phyloP scores from a whole-genome alignment of 2,329 filamentous ascomycete genomes.

The Stachybotrys chlorohalonatus region DNA sequence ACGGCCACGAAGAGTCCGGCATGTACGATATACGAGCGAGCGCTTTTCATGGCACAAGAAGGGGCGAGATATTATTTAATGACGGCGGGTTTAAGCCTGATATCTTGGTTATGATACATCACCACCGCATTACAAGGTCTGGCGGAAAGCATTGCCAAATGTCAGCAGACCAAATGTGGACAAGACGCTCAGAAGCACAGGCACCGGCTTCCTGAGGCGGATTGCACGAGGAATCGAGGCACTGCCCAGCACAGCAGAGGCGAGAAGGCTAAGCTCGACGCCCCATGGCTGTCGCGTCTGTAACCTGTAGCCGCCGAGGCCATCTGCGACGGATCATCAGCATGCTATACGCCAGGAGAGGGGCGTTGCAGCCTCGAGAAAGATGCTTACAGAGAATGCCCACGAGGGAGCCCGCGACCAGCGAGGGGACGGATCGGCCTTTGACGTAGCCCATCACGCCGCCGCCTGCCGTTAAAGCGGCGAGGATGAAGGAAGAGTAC shows the following conservation, averaged over 20 bases:
- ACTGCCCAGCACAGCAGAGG: constrained; percentile 75
- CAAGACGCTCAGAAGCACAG: constrained; percentile 67
- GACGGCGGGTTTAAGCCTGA: neutral
- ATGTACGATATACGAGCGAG: neutral
- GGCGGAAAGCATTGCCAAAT: constrained; percentile 63
- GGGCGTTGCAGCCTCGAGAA: no score
- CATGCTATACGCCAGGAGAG: neutral
- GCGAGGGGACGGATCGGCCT: constrained; percentile 78
- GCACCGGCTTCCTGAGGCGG: constrained; percentile 74
- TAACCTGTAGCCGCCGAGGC: constrained; percentile 72
- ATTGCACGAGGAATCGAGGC: constrained; percentile 82
- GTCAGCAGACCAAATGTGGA: constrained; percentile 70
- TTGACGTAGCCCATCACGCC: constrained; percentile 80
- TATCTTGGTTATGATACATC: neutral
- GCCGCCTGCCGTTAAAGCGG: constrained; percentile 73
- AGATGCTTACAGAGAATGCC: constrained; percentile 52
- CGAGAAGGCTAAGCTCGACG: constrained; percentile 79
- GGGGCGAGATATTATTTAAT: neutral
- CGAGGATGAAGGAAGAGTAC: constrained; percentile 68
- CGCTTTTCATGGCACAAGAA: neutral
- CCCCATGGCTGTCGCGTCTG: constrained; percentile 70
- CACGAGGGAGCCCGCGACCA: constrained; percentile 77
- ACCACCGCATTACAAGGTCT: constrained; percentile 21
- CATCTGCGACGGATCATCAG: constrained; percentile 39
- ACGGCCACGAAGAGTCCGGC: neutral